Base-by-base conservation (phyloP, 2,329 filamentous ascomycete species). In the Talaromyces sp. region DNA sequence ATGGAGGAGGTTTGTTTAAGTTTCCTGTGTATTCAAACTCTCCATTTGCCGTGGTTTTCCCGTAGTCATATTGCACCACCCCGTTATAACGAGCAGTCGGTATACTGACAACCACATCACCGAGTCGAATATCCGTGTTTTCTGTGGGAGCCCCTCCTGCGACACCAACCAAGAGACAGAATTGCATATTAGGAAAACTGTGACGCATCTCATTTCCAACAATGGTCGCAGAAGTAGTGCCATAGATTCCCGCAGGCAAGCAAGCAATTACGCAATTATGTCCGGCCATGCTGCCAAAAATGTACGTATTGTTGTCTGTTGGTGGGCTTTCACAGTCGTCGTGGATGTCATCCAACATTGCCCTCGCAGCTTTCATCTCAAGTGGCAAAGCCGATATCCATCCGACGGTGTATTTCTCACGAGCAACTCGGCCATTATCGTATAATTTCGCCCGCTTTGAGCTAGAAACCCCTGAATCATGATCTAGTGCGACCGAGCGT, bases 31-130 rank as follows among this genome's bases (percentile, higher is more conserved):
- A 62, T 27, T 65, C 55, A 4, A 72, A 65, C 3, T 62, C 12
- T 33, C 67, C 68, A 23, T 67, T 61, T 12, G 31, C 57, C 1
- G 68, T 8, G 2, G 60, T 53, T 61, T 73, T 72, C 2, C 70
- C 67, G n/a, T 66, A 57, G 47, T 73, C 71, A 57, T 70, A 72
- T 56, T 74, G 71, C 10, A 73, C 64, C 14, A 73, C 68, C 2
- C 72, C 72, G 18, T 63, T 61, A 16, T 28, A 56, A 0, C 28
- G 51, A 1, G 52, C 61, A 12, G 64, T 62, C 12, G 69, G 68
- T 40, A 55, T 61, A 59, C 69, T 70, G 23, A 74, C 66, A 0
- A 73, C 70, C 6, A 74, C 62, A 63, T 73, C 72, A 0, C 72
- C 55, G 7, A 61, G 55, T 16, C 60, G 55, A 42, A 61, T 61